Evolutionary conservation across 805 yeast genomes (phyloP), one percentile per base, ranked within the genome.

Genomic region (Pichia gijzeniarum): DNA sequence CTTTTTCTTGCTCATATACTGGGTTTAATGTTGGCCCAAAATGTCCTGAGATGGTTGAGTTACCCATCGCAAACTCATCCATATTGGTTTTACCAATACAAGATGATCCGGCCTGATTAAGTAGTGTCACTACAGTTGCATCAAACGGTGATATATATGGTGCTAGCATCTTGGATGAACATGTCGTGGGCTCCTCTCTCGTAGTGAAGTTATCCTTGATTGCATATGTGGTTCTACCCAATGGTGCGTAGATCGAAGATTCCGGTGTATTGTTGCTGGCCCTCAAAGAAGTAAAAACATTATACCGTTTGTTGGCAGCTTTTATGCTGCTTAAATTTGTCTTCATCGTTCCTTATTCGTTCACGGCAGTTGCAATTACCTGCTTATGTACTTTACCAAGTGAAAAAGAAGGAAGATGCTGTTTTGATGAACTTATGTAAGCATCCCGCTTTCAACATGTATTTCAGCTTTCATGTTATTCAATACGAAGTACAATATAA

Each of bases 51-150:
- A 77, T 67, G 13, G 79, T 82, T 1, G 80, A 73, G 12, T 86
- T 80, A 10, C 99, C 99, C 99, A 93, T 93, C 2, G 96, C 99
- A 68, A 93, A 93, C 65, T 93, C 97, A 65, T 93, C 99, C 77
- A 93, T 70, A 55, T 91, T 93, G 2, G 95, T 75, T 62, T 91
- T 93, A 0, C 96, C 99, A 1, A 81, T 68, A 5, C 80, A 58
- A 0, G 58, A 50, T 14, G 76, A 73, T 0, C 89, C 87, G 2
- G 71, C 68, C 0, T 64, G 54, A 8, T 71, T 61, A n/a, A 93
- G 61, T 3, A 79, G 65, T 2, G 62, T 53, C 0, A 78, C 78
- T 2, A 82, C 85, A 0, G 96, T 86, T 12, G 97, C 85, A 50
- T 85, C 79, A 58, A 74, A 90, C 1, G 98, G 98, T 19, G 95